Evolutionary conservation across 192 early-diverging fungal species (phyloP), one percentile per base, ranked within the genome.

Genomic region (Backusella sp.): DNA sequence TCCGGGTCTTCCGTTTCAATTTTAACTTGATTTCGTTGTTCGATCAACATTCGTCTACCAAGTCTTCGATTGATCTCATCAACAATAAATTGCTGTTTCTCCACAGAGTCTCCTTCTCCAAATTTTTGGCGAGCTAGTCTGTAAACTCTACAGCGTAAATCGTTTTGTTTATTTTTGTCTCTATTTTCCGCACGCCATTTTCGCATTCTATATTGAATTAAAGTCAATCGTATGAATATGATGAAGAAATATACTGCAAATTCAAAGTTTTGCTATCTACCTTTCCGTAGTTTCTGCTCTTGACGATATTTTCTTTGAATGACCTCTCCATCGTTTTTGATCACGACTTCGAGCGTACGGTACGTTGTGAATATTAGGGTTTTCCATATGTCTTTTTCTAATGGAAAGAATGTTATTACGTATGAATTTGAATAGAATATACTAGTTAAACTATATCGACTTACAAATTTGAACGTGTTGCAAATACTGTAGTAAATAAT

Each of bases 71-170:
- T 81, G 34, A 92, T 92, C 77, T 92, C 90, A 0, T 84, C 83
- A 44, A 85, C 85, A 62, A 92, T 90, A 81, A 87, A 92, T 0
- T 86, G 85, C 32, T 90, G 87, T 19, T 88, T 85, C 53, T 88
- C 90, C 0, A 82, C 80, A 26, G 85, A 88, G 8, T 89, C 88
- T 8, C 86, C 84, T 14, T 87, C 86, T n/a, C 90, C 91, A 82
- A 88, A 92, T 67, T 84, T 85, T 44, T 86, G 87, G 0, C 84
- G 80, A 3, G 88, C 90, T 78, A 88, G 78, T 6, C 89, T 85
- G 80, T 92, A 92, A 1, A 92, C 91, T 53, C 91, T 88, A 69
- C 91, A 92, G 0, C 91, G 78, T 79, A 92, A 83, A 53, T 92
- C 91, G 42, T 92, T 92, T 37, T 87, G 79, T 11, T 88, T 82